These are phyloP conservation scores for Sugiyamaella grinbergsii DNA, from an alignment of 1,139 yeast genomes.

Conservation along the genomic window DNA sequence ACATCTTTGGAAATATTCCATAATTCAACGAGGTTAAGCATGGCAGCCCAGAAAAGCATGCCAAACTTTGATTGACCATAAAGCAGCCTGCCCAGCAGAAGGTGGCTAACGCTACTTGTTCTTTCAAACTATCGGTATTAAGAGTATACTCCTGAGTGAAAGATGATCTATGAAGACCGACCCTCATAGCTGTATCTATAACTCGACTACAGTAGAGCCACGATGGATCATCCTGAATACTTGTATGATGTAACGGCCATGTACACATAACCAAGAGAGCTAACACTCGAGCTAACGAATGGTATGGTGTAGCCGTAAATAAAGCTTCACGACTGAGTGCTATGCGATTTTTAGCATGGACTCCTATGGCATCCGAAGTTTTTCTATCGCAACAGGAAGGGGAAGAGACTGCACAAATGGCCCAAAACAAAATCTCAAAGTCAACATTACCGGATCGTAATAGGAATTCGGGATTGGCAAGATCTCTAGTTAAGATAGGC, in stretches of 20 bases:
- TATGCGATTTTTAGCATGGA: slow-evolving; percentile 21
- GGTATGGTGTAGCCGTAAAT: slow-evolving; percentile 20
- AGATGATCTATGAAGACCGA: slow-evolving; percentile 30
- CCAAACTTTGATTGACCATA: slow-evolving; percentile 24
- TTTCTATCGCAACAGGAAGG: slow-evolving; percentile 22
- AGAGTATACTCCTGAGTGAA: slow-evolving; percentile 22
- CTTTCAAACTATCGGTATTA: slow-evolving; percentile 15
- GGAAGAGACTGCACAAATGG: slow-evolving; percentile 28
- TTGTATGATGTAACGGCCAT: slow-evolving; percentile 24
- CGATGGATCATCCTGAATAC: slow-evolving; percentile 27
- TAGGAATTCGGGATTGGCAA: slow-evolving; percentile 24
- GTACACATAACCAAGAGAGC: slow-evolving; percentile 24
- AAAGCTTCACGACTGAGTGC: slow-evolving; percentile 12
- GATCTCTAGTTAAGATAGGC: slow-evolving; percentile 27
- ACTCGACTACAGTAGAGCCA: slow-evolving; percentile 29
- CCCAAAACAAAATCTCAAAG: slow-evolving; percentile 27
- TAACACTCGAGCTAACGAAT: slow-evolving; percentile 22
- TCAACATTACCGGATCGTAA: slow-evolving; percentile 17
- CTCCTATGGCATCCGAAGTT: slow-evolving; percentile 17
- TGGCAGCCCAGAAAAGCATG: slow-evolving; percentile 24
- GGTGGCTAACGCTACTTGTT: slow-evolving; percentile 20
- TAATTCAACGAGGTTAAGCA: slow-evolving; percentile 21
- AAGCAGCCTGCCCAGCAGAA: slow-evolving; percentile 28
- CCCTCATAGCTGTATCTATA: slow-evolving; percentile 28
- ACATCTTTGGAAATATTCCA: slow-evolving; percentile 20